A percentile compares a stretch with the other conserved stretches of the same genome.
Evolutionary conservation across 306 rosid genomes (phyloP).

Genomic region (Luffa aegyptiaca): DNA sequence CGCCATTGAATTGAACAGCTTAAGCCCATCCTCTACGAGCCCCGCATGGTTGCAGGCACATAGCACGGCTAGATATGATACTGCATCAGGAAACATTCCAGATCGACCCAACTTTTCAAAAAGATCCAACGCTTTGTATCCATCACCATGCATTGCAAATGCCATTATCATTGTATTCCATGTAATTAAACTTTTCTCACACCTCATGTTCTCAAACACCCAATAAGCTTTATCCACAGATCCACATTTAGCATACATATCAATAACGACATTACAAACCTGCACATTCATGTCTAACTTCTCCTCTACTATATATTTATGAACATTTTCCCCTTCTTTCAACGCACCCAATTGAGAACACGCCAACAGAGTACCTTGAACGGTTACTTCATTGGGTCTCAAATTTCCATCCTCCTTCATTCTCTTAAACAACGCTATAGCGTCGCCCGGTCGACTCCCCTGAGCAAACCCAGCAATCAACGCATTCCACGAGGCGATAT

Average conservation of each 20-base stretch:
- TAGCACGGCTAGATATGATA: slow-evolving; percentile 68
- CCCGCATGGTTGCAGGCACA: slow-evolving; percentile 89
- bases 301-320: slow-evolving; percentile 33
- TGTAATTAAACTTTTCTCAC: slow-evolving; percentile 49
- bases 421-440: slow-evolving; percentile 47
- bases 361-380: slow-evolving; percentile 60
- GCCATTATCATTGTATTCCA: slow-evolving; percentile 92
- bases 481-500: slow-evolving; percentile 74
- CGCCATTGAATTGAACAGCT: slow-evolving; percentile 47
- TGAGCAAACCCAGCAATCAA: slow-evolving; percentile 81
- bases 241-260: slow-evolving; percentile 81
- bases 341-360: slow-evolving; percentile 84
- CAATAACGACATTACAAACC: slow-evolving; percentile 82
- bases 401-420: slow-evolving; percentile 51
- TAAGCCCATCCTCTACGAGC: slow-evolving; percentile 65
- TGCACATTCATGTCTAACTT: slow-evolving; percentile 44
- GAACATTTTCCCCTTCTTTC: slow-evolving; percentile 46
- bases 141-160: slow-evolving; percentile 71
- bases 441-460: slow-evolving; percentile 54
- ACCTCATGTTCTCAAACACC: slow-evolving; percentile 52
- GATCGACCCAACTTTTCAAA: slow-evolving; percentile 36
- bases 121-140: slow-evolving; percentile 46
- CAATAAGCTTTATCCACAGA: slow-evolving; percentile 49
- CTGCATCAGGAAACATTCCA: slow-evolving; percentile 39
- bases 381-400: slow-evolving; percentile 67